Evolutionary conservation across 75 land plant species (phyloP), one percentile per base, ranked within the genome.

Genomic region (Adiantum capillusveneris): DNA sequence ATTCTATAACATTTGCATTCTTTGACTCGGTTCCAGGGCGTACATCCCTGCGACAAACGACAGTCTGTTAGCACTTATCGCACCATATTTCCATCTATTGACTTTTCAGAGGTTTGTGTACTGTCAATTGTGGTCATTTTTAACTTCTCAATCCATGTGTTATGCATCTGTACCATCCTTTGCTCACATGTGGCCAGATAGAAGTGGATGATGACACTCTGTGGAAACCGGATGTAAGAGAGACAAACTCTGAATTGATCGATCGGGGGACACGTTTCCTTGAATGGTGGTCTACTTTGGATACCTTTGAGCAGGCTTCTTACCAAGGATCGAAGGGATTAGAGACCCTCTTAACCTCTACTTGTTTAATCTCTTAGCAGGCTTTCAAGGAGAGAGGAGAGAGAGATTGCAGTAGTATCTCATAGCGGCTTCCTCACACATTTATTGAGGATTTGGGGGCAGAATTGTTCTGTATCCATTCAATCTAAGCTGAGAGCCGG

Each of bases 21-120:
- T 34, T 3, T 59, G 22, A 22, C 0, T 27, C 25, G 25, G 57
- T 39, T 64, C 29, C 72, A 88, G 82, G 98, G 98, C 53, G 74
- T 86, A 27, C 87, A 83, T 60, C 96, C 96, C 56, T 94, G 98
- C 75, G 96, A 94, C 63, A 75, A 76, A 57, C 70, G 98, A 63
- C 77, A 77, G 69, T 73, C 37, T 64, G 66, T 94, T 43, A 79
- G 60, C 59, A 75, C 79, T 7, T 89, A 83, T 71, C 76, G 64
- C 29, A 63, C 29, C 11, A 61, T 75, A 19, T 94, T 94, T 59
- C 98, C 98, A 25, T 87, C 77, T 29, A 75, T 94, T 63, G 90
- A 88, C 57, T 94, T 94, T 64, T 86, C 96, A 14, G 58, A 75
- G 81, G 94, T 60, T 74, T 68, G 78, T 69, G 19, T 45, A 9